phyloP scores from a whole-genome alignment of 2,329 filamentous ascomycete genomes.

The Sphaerulina populicola region DNA sequence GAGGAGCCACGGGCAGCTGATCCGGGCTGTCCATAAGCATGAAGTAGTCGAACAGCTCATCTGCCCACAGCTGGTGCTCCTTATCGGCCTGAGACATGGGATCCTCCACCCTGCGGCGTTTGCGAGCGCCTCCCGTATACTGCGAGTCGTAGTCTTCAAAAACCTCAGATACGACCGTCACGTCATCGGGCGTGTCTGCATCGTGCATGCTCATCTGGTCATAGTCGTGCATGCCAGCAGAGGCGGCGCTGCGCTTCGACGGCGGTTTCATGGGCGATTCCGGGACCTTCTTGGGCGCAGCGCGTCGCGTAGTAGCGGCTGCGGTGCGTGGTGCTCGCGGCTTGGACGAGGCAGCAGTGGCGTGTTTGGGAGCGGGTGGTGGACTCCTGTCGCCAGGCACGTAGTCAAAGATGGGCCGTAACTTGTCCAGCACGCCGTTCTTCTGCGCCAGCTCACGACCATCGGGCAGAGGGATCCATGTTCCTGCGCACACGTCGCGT shows the following conservation, averaged over 20 bases:
- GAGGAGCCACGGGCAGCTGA: constrained; percentile 59
- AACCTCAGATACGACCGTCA: constrained; percentile 73
- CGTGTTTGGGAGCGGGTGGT: constrained; percentile 86
- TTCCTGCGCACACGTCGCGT: constrained; percentile 50
- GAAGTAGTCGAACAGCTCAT: constrained; percentile 92
- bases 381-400: constrained; percentile 76
- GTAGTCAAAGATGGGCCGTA: constrained; percentile 84
- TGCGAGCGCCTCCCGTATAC: constrained; percentile 49
- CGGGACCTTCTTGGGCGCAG: constrained; percentile 21
- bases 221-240: constrained; percentile 37
- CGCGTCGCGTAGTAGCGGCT: constrained; percentile 17
- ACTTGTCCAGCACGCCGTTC: constrained; percentile 75
- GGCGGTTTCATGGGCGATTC: constrained; percentile 35
- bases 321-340: constrained; percentile 60
- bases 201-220: constrained; percentile 26
- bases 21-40: constrained; percentile 54
- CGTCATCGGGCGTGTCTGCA: constrained; percentile 74
- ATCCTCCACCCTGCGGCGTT: constrained; percentile 68
- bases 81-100: constrained; percentile 57
- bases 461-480: constrained; percentile 84
- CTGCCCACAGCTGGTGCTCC: constrained; percentile 82
- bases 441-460: constrained; percentile 75
- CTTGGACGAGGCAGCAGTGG: constrained; percentile 60
- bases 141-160: constrained; percentile 75
- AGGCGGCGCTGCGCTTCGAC: constrained; percentile 48